phyloP scores from a whole-genome alignment of 2,329 filamentous ascomycete species.

The Aspergillus sp. region DNA sequence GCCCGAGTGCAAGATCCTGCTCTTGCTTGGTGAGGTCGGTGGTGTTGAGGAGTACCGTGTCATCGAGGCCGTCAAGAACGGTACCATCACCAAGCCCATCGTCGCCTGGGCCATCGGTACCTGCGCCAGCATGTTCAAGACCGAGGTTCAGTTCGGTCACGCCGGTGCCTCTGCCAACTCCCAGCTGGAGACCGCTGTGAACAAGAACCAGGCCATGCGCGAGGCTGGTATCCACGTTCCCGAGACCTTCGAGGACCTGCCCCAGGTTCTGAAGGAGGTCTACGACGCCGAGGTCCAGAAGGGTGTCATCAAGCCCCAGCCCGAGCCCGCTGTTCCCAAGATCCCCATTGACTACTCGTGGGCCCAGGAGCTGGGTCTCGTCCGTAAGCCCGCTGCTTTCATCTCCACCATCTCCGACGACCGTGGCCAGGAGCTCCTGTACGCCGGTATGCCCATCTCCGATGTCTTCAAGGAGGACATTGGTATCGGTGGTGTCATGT shows the following conservation, averaged over 20 bases:
- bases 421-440: slow-evolving; percentile 98
- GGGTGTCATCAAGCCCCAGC: slow-evolving; percentile 78
- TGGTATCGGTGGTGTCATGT: slow-evolving; percentile 99
- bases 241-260: slow-evolving; percentile 95
- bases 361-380: slow-evolving; percentile 98
- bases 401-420: slow-evolving; percentile 99
- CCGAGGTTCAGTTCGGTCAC: slow-evolving; percentile 98
- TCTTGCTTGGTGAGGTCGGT: slow-evolving; percentile 96
- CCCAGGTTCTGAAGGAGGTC: slow-evolving; percentile 70
- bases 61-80: slow-evolving; percentile 94
- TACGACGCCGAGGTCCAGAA: slow-evolving; percentile 86
- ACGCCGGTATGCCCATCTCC: slow-evolving; percentile 99
- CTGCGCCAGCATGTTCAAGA: slow-evolving; percentile 99
- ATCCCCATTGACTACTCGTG: slow-evolving; percentile 99
- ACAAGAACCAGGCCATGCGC: slow-evolving; percentile 96
- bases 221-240: slow-evolving; percentile 94
- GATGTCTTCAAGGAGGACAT: slow-evolving; percentile 99
- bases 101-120: slow-evolving; percentile 99
- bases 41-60: slow-evolving; percentile 99
- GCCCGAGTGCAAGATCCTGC: slow-evolving; percentile 94
- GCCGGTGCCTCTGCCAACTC: slow-evolving; percentile 99
- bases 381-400: slow-evolving; percentile 99
- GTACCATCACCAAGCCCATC: slow-evolving; percentile 95
- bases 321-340: slow-evolving; percentile 94
- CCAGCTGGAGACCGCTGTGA: slow-evolving; percentile 92